Evolutionary conservation across 2,329 filamentous ascomycete genomes (phyloP), one percentile per base, ranked within the genome.

Genomic region (Sporothrix curviconia): DNA sequence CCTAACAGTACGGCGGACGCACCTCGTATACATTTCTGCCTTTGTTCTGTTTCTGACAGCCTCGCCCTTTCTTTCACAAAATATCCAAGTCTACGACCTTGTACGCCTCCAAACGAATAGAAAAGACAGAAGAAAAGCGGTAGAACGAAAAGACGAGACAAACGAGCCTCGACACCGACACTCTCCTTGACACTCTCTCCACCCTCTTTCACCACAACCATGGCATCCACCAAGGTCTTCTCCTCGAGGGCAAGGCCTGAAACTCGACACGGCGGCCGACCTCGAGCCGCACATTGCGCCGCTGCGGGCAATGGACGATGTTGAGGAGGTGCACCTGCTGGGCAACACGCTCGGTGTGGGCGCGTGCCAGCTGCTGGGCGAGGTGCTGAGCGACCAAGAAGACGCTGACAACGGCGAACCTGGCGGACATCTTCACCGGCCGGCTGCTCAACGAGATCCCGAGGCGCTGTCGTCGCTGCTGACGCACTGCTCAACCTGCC

Each of bases 381-480:
- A 90, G 65, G 86, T 95, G 53, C 78, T 99, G 57, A n/a, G 82
- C 86, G 61, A 89, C 87, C 57, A 95, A 97, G 76, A 90, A 90
- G 75, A 86, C 79, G 62, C 79, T 96, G 42, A 82, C 88, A 84
- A 78, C 86, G 68, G 92, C 89, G 68, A 95, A 96, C 75, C 80
- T 99, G 58, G 92, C 92, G 71, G 94, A 99, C 72, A 96, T 99
- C 77, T 99, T 97, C 78, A 99, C 94, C 59, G 90, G 89, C 32
- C 90, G 94, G 64, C 83, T 97, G 46, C 84, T 97, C 62, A 88
- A 85, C 72, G 94, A 99, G 72, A 99, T 99, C 94, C 94, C 49
- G 86, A 87, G 63, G 92, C 94, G 7, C 83, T 99, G 56, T 89
- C 88, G 46, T 85, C 83, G 59, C 85, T 99, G 49, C 85, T 99